These are phyloP conservation scores for Scutellaria galericulata DNA, from an alignment of 257 asterid species.

Conservation along the genomic window DNA sequence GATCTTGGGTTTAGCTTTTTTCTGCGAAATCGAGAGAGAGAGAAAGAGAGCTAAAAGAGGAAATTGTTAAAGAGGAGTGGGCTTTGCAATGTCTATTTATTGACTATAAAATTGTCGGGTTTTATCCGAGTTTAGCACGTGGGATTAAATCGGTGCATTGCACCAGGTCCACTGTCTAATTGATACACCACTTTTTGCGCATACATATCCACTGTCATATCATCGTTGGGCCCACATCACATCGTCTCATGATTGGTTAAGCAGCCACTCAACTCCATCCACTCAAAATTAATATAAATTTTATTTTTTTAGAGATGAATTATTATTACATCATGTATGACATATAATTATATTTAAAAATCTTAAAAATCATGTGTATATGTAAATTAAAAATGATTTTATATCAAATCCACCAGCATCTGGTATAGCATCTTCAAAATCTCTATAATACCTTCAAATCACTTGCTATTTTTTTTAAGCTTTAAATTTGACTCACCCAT, in stretches of 20 bases:
- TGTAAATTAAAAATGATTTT: too few relatives aligned
- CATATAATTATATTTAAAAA: too few relatives aligned
- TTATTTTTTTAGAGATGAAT: too few relatives aligned
- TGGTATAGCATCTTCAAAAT: too few relatives aligned
- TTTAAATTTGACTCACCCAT: too few relatives aligned
- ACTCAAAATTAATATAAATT: not conserved
- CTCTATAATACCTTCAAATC: too few relatives aligned
- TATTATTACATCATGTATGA: too few relatives aligned
- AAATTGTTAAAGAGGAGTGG: constrained; percentile 17
- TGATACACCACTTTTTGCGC: not conserved
- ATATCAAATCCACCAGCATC: too few relatives aligned
- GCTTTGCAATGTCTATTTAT: constrained; percentile 25
- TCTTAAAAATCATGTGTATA: too few relatives aligned
- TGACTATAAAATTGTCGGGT: constrained; percentile 12
- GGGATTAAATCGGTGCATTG: constrained; percentile 30
- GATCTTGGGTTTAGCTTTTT: not conserved
- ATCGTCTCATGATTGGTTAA: not conserved
- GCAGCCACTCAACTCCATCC: not conserved
- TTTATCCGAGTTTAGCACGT: constrained; percentile 36
- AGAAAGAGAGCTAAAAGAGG: not conserved
- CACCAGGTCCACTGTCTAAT: constrained; percentile 6
- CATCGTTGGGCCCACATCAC: constrained; percentile 34
- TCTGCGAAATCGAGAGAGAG: constrained; percentile 22
- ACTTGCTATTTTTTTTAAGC: too few relatives aligned
- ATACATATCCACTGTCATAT: constrained; percentile 34